Conservation (phyloP, 2,329 filamentous ascomycete species). For the Calonectria pteridis region DNA sequence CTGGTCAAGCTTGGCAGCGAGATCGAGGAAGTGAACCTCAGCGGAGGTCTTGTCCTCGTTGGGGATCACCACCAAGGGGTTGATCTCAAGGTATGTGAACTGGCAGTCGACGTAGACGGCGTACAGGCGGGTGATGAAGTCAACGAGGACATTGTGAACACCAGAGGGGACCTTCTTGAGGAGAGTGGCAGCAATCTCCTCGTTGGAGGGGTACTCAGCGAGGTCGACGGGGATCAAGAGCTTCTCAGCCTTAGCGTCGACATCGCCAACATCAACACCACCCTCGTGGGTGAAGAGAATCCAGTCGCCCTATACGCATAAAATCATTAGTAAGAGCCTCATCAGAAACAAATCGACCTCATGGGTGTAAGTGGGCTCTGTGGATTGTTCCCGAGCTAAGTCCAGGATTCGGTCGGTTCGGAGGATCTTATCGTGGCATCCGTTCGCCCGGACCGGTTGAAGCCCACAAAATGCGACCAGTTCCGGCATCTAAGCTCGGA, state of each 20-base stretch:
- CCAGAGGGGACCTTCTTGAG: constrained; percentile 95
- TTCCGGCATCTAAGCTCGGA: constrained; percentile 34
- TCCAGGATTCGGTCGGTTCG: constrained; percentile 35
- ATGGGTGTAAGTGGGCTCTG: constrained; percentile 25
- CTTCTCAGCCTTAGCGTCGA: constrained; percentile 99
- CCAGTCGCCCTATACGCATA: constrained; percentile 85
- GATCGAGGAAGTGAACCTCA: constrained; percentile 96
- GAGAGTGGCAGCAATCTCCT: constrained; percentile 86
- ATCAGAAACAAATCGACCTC: constrained; percentile 21
- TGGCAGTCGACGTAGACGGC: constrained; percentile 99
- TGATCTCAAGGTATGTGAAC: constrained; percentile 99
- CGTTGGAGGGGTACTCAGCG: constrained; percentile 93
- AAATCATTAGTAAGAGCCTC: constrained; percentile 36
- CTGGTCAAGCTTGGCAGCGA: constrained; percentile 98
- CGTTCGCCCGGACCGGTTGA: constrained; percentile 53
- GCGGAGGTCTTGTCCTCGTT: constrained; percentile 93
- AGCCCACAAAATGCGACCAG: constrained; percentile 42
- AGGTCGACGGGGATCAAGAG: constrained; percentile 97
- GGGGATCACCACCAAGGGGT: constrained; percentile 97
- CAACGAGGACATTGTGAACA: constrained; percentile 97
- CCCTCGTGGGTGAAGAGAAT: constrained; percentile 99
- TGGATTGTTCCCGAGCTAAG: constrained; percentile 29
- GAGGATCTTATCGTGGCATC: constrained; percentile 51
- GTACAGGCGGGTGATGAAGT: constrained; percentile 98
- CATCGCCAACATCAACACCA: constrained; percentile 99